Conservation (phyloP, 768 basidiomycete genomes). For the Lentinula sp. region DNA sequence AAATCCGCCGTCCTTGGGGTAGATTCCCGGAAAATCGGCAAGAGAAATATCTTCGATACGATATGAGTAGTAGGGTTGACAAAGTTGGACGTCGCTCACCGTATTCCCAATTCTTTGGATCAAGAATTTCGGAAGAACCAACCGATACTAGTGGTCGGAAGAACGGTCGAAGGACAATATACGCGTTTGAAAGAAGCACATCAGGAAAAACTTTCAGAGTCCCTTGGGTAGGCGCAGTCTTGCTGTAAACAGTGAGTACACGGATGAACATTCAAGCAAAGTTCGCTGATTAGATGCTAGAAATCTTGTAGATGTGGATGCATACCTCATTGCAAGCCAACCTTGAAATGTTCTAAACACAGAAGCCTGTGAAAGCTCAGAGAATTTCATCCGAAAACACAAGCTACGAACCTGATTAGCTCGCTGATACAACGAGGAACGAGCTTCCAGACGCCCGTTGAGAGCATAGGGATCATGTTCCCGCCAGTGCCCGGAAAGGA, state of each 20-base stretch:
- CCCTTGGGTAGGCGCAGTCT: constrained; percentile 65
- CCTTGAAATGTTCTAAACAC: constrained; percentile 68
- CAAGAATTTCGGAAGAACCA: constrained; percentile 34
- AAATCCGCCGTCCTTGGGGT: constrained; percentile 29
- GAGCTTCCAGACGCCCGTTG: constrained; percentile 50
- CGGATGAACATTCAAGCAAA: not conserved
- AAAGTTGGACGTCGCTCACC: constrained; percentile 21
- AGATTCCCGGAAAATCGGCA: constrained; percentile 49
- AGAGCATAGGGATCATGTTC: constrained; percentile 64
- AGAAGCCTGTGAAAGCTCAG: constrained; percentile 24
- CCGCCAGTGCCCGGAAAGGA: constrained; percentile 57
- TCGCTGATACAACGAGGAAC: constrained; percentile 57
- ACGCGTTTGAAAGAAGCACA: constrained; percentile 60
- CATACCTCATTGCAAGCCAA: constrained; percentile 66
- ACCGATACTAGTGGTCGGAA: constrained; percentile 45
- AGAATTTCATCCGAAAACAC: not conserved
- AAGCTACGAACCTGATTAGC: constrained; percentile 35
- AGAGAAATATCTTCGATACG: constrained; percentile 32
- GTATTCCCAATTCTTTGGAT: constrained; percentile 47
- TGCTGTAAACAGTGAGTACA: constrained; percentile 24
- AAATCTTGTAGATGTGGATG: not conserved
- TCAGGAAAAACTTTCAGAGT: constrained; percentile 66
- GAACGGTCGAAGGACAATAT: constrained; percentile 75
- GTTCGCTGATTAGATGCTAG: no score
- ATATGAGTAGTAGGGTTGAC: not conserved